Evolutionary conservation across 2,329 filamentous ascomycete species (phyloP).

Genomic region (Penicillium sclerotigenum): DNA sequence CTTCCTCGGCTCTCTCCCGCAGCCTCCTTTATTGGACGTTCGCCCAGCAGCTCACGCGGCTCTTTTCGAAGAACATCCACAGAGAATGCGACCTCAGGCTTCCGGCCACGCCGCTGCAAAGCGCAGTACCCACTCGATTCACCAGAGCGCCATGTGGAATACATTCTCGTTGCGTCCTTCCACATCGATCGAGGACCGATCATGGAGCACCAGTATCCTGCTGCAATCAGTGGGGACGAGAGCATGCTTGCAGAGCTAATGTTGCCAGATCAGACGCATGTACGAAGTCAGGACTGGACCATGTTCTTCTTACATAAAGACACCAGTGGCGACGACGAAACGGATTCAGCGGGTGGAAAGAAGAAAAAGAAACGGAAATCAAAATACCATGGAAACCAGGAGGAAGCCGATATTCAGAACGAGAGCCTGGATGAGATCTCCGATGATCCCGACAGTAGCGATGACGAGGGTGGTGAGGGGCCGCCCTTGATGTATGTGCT

Average conservation of each 20-base stretch:
- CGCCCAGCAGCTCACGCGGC: constrained; percentile 46
- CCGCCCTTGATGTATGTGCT: constrained; percentile 94
- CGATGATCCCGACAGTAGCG: constrained; percentile 48
- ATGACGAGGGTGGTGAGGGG: constrained; percentile 70
- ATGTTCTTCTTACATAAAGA: constrained; percentile 99
- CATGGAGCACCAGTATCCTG: constrained; percentile 98
- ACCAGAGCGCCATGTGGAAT: constrained; percentile 92
- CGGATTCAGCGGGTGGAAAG: constrained; percentile 54
- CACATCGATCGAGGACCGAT: constrained; percentile 93
- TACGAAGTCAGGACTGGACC: constrained; percentile 95
- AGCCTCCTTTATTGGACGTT: constrained; percentile 54
- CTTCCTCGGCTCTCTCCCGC: constrained; percentile 58
- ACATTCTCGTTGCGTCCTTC: constrained; percentile 95
- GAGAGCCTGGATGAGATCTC: constrained; percentile 49
- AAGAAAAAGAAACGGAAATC: constrained; percentile 47
- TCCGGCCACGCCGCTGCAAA: constrained; percentile 56
- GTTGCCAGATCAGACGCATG: constrained; percentile 94
- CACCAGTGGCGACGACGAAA: constrained; percentile 74
- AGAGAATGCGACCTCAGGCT: constrained; percentile 46
- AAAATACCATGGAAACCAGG: constrained; percentile 43
- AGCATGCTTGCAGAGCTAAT: constrained; percentile 98
- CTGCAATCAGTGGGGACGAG: constrained; percentile 92
- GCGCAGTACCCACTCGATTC: constrained; percentile 74
- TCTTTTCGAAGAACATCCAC: constrained; percentile 39
- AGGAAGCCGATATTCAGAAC: constrained; percentile 48